Percentiles rank a stretch among this genome's conserved stretches.
These are phyloP conservation scores for Lentinula boryana DNA, from an alignment of 768 basidiomycete species.

Conservation along the genomic window DNA sequence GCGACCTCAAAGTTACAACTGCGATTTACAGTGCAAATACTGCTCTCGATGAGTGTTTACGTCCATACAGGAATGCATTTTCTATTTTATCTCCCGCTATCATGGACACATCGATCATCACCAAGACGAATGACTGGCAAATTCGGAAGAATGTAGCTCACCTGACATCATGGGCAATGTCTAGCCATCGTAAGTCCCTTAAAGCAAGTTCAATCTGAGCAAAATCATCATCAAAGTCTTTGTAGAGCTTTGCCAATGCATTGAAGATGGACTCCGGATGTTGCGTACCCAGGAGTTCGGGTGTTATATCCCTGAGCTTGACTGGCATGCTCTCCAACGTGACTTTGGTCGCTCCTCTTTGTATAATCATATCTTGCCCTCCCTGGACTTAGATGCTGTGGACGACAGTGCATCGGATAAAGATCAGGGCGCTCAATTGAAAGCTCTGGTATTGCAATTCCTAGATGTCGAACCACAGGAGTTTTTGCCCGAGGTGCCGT, in stretches of 20 bases:
- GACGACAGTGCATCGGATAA: too few relatives aligned
- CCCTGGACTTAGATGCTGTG: too few relatives aligned
- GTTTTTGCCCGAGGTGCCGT: neutral
- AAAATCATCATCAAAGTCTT: too few relatives aligned
- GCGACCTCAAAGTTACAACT: neutral
- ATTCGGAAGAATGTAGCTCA: neutral
- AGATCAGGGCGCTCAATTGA: too few relatives aligned
- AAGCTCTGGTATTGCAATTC: neutral
- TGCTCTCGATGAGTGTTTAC: neutral
- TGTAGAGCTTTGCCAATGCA: neutral
- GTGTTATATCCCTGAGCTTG: neutral
- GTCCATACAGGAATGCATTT: neutral
- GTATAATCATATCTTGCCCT: neutral
- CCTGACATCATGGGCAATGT: neutral
- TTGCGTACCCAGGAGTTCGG: neutral
- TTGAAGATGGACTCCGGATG: neutral
- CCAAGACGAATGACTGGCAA: neutral
- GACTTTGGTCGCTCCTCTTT: neutral
- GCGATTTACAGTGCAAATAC: constrained; percentile 1
- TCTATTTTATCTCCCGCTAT: neutral
- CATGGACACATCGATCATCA: neutral
- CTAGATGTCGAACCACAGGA: neutral
- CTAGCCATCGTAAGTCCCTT: neutral
- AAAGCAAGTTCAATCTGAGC: neutral
- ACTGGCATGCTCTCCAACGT: neutral